These are phyloP conservation scores for Acacia confusa DNA, from an alignment of 306 rosid species.

Conservation along the genomic window DNA sequence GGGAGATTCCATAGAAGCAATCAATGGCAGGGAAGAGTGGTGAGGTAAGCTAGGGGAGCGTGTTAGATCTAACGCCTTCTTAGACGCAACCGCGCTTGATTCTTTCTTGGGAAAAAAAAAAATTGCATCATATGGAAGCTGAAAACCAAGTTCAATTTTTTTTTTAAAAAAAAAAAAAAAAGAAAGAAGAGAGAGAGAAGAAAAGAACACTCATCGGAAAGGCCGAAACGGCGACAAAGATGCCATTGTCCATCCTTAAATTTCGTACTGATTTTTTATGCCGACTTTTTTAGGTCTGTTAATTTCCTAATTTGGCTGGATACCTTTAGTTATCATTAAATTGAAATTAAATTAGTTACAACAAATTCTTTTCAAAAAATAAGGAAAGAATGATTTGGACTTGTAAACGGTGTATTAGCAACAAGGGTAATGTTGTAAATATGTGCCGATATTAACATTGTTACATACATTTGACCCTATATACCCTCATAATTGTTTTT, in stretches of 20 bases:
- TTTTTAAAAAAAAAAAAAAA: background rate
- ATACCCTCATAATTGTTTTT: background rate
- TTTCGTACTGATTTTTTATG: conserved; percentile 12
- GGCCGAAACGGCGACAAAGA: conserved; percentile 38
- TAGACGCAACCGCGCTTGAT: conserved; percentile 42
- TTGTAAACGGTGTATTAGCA: background rate
- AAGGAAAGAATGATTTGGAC: background rate
- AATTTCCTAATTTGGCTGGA: background rate
- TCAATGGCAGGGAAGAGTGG: conserved; percentile 39
- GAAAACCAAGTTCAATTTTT: conserved; percentile 17
- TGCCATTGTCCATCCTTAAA: conserved; percentile 36
- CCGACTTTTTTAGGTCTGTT: background rate
- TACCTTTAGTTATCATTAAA: background rate
- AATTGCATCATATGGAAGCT: conserved; percentile 25
- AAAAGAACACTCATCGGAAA: conserved; percentile 18
- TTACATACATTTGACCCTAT: background rate
- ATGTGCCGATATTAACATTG: background rate
- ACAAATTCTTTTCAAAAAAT: background rate
- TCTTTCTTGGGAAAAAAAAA: conserved; percentile 24
- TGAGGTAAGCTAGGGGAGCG: conserved; percentile 40
- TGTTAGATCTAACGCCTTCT: conserved; percentile 42
- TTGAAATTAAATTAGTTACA: background rate
- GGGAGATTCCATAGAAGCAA: conserved; percentile 47
- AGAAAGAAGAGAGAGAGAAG: background rate
- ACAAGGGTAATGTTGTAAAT: background rate